A percentile compares a stretch with the other conserved stretches of the same genome.
phyloP scores from a whole-genome alignment of 2,329 filamentous ascomycete species.

The Bipolaris victoriae region DNA sequence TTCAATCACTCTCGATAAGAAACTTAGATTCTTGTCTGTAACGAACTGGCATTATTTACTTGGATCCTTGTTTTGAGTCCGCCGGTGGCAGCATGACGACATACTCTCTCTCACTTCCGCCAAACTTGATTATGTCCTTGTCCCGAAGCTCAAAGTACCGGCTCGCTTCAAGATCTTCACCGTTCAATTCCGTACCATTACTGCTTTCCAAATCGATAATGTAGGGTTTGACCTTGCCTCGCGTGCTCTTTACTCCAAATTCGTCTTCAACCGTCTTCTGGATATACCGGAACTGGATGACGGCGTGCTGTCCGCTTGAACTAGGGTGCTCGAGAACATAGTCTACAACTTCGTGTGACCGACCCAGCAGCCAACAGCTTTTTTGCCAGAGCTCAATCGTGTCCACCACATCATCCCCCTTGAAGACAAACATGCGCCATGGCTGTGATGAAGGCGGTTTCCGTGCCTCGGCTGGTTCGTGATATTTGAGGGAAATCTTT shows the following conservation, averaged over 20 bases:
- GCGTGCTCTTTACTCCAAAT: slow-evolving; percentile 59
- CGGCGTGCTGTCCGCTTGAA: slow-evolving; percentile 93
- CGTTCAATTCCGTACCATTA: slow-evolving; percentile 87
- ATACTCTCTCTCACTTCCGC: slow-evolving; percentile 87
- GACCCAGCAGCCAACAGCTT: slow-evolving; percentile 89
- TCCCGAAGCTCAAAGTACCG: slow-evolving; percentile 86
- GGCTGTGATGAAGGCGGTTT: slow-evolving; percentile 78
- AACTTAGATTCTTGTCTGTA: neutral
- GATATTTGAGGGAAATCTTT: slow-evolving; percentile 86
- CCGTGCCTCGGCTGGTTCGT: slow-evolving; percentile 90
- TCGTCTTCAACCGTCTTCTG: slow-evolving; percentile 87
- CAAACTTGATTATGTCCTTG: slow-evolving; percentile 89
- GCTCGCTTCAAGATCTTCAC: slow-evolving; percentile 72
- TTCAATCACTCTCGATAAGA: no score
- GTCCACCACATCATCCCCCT: slow-evolving; percentile 78
- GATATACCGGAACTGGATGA: slow-evolving; percentile 87
- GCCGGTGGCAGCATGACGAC: slow-evolving; percentile 79
- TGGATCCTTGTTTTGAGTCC: slow-evolving; percentile 19
- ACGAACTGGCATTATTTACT: neutral
- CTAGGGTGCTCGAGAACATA: slow-evolving; percentile 87
- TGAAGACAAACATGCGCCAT: slow-evolving; percentile 95
- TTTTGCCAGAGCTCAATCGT: slow-evolving; percentile 76
- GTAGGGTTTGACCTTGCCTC: slow-evolving; percentile 70
- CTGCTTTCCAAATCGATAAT: slow-evolving; percentile 92
- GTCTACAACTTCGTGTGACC: slow-evolving; percentile 81